Conservation (phyloP, 2,329 filamentous ascomycete genomes). For the Aspergillus felis region DNA sequence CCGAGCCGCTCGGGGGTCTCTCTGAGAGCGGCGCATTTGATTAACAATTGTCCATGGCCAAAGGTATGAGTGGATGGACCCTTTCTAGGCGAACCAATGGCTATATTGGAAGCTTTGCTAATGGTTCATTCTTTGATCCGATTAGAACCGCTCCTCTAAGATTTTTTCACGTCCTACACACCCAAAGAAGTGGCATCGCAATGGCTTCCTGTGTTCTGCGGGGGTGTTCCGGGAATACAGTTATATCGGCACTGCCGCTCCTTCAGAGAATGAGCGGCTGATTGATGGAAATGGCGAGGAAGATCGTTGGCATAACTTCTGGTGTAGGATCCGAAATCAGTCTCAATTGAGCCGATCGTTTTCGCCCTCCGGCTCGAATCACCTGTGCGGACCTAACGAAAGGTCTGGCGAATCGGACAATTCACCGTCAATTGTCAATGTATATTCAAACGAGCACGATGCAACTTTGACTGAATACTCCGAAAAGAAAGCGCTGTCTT, state of each 20-base stretch:
- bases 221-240: neutral
- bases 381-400: neutral
- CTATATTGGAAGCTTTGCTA: neutral
- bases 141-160: conserved; percentile 7
- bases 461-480: neutral
- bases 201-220: conserved; percentile 4
- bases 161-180: conserved; percentile 3
- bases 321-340: conserved; percentile 11
- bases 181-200: conserved; percentile 1
- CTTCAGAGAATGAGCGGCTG: neutral
- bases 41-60: conserved; percentile 20
- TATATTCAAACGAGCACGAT: neutral
- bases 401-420: neutral
- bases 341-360: conserved; percentile 13
- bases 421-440: neutral
- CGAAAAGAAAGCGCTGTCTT: neutral
- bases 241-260: conserved; percentile 1
- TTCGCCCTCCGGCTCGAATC: neutral
- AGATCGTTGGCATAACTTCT: conserved; percentile 7
- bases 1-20: conserved; percentile 34
- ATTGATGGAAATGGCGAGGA: conserved; percentile 4
- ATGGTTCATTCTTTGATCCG: neutral
- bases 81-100: neutral
- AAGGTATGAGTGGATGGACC: conserved; percentile 19
- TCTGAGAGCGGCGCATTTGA: conserved; percentile 31